Evolutionary conservation across 2,329 filamentous ascomycete genomes (phyloP), one percentile per base, ranked within the genome.

Genomic region (Pyrenochaeta sp.): DNA sequence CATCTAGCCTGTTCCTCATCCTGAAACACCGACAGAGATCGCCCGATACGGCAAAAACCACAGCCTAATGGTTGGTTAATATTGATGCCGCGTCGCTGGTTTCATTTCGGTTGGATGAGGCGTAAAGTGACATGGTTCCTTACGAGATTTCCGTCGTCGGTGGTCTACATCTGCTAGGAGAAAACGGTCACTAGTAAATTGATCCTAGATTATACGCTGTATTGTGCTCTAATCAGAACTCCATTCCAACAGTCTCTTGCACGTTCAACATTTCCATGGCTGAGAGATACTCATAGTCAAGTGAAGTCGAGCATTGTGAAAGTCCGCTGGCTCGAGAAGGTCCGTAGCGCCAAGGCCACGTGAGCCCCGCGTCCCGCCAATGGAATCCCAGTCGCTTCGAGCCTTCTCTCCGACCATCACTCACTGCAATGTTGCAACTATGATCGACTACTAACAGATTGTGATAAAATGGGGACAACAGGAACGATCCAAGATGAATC

Each of bases 381-480:
- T 36, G 27, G 42, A 45, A 55, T 12, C 56, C 56, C 49, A 36
- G 49, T 43, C 56, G 50, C 50, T 50, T 49, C 48, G 24, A 55
- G 40, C 54, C 56, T 59, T 54, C 48, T 49, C 46, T 36, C 39
- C 43, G 52, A 58, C 47, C 54, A 60, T 52, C 54, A 49, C 43
- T 56, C 52, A 43, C 48, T 46, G 37, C 39, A 48, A 52, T 50
- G 42, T 15, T 53, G 44, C 56, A 54, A 54, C 27, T 39, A 66
- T 69, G 65, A 70, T 64, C 59, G 52, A 52, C 52, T 50, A 56
- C 63, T 66, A 63, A 66, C 46, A 60, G 40, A 52, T 30, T 24
- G 30, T 46, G 42, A 59, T 62, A 58, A 66, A 44, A 43, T 47
- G 54, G 27, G 44, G 50, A 48, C 52, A 47, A 42, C n/a, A 28